Conservation (phyloP, 2,329 filamentous ascomycete species). For the Malbranchea cinnamomea region DNA sequence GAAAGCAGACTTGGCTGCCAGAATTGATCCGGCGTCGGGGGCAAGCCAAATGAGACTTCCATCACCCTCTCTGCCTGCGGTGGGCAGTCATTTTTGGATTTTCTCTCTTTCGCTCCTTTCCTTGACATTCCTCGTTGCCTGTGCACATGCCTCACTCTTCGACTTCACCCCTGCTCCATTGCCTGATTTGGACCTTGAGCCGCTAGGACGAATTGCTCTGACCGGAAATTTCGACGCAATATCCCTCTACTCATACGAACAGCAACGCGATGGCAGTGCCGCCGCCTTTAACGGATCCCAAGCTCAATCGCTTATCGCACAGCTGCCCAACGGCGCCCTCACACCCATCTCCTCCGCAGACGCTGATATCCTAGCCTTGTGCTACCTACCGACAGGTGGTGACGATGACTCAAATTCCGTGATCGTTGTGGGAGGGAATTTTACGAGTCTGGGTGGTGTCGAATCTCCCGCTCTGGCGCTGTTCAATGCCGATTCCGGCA, state of each 20-base stretch:
- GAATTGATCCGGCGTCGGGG: constrained; percentile 30
- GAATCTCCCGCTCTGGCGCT: constrained; percentile 66
- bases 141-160: constrained; percentile 3
- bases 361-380: constrained; percentile 79
- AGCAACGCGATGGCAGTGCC: constrained; percentile 50
- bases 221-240: constrained; percentile 83
- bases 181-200: constrained; percentile 50
- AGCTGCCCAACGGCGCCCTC: constrained; percentile 75
- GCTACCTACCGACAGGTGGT: constrained; percentile 54
- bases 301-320: constrained; percentile 63
- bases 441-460: constrained; percentile 70
- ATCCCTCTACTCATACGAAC: constrained; percentile 73
- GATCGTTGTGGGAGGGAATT: constrained; percentile 83
- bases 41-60: too few species aligned
- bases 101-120: constrained; percentile 7
- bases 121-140: constrained; percentile 16
- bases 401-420: constrained; percentile 53
- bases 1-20: too few species aligned
- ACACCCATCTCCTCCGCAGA: constrained; percentile 60
- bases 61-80: constrained; percentile 19
- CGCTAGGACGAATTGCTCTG: constrained; percentile 69
- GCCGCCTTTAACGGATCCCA: constrained; percentile 20
- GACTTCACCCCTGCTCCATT: constrained; percentile 20
- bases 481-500: constrained; percentile 57
- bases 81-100: constrained; percentile 14